A percentile compares a stretch with the other conserved stretches of the same genome.
These are phyloP conservation scores for Calonectria henricotiae DNA, from an alignment of 2,329 filamentous ascomycete genomes.

Conservation along the genomic window DNA sequence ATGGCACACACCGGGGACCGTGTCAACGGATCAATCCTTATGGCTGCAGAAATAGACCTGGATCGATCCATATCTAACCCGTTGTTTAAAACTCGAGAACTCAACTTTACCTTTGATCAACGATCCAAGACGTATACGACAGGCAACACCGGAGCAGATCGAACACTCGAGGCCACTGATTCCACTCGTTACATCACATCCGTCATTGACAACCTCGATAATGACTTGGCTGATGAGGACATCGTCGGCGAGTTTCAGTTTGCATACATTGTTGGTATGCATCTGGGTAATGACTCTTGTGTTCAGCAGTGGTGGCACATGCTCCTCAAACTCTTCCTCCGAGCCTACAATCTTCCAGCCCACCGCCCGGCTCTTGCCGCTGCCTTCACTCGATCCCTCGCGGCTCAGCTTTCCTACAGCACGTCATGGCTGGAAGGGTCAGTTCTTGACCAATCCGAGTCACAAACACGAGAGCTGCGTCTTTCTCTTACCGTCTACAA, in stretches of 20 bases:
- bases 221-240: slow-evolving; percentile 58
- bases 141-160: slow-evolving; percentile 56
- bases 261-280: slow-evolving; percentile 71
- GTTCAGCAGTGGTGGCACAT: slow-evolving; percentile 76
- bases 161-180: slow-evolving; percentile 65
- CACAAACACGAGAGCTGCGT: slow-evolving; percentile 59
- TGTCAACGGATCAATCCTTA: slow-evolving; percentile 62
- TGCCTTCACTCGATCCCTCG: slow-evolving; percentile 67
- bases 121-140: slow-evolving; percentile 62
- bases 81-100: slow-evolving; percentile 59
- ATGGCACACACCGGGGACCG: slow-evolving; percentile 70
- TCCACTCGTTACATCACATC: slow-evolving; percentile 66
- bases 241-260: slow-evolving; percentile 75
- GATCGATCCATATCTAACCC: slow-evolving; percentile 58
- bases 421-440: slow-evolving; percentile 66
- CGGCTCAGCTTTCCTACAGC: slow-evolving; percentile 72
- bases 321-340: slow-evolving; percentile 67
- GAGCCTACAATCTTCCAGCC: slow-evolving; percentile 64
- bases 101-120: slow-evolving; percentile 67
- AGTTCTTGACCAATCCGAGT: slow-evolving; percentile 59
- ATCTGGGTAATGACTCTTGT: slow-evolving; percentile 73
- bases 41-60: slow-evolving; percentile 61
- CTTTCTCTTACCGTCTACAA: slow-evolving; percentile 71
- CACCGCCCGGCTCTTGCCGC: slow-evolving; percentile 64
- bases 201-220: slow-evolving; percentile 56